These are phyloP conservation scores for Tillandsia leiboldiana DNA, from an alignment of 176 grass and related monocot species.

Conservation along the genomic window DNA sequence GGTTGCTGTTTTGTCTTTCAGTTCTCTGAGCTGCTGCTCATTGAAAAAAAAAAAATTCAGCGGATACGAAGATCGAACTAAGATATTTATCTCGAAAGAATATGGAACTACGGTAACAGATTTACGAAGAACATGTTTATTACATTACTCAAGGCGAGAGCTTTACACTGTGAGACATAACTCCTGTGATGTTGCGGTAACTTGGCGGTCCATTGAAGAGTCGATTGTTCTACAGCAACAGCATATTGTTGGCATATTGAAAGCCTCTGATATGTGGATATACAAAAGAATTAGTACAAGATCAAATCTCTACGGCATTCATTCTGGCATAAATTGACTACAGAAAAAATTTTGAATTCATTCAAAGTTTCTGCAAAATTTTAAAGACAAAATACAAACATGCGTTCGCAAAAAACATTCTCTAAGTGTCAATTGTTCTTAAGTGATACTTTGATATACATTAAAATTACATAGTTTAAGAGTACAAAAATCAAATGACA, in stretches of 20 bases:
- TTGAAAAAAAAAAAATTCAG: neutral
- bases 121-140: neutral
- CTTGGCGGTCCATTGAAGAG: slow-evolving; percentile 27
- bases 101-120: neutral
- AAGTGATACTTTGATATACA: too few relatives aligned
- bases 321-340: neutral
- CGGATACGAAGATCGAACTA: neutral
- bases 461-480: too few relatives aligned
- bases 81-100: neutral
- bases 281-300: neutral
- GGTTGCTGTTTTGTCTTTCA: neutral
- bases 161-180: slow-evolving; percentile 54
- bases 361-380: too few relatives aligned
- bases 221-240: slow-evolving; percentile 28
- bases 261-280: slow-evolving; percentile 47
- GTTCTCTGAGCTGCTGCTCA: slow-evolving; percentile 13
- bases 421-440: neutral
- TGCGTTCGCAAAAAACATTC: neutral
- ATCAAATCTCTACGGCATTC: neutral
- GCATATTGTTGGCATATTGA: slow-evolving; percentile 73
- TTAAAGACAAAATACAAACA: too few relatives aligned
- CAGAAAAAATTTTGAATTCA: too few relatives aligned
- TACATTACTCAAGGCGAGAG: slow-evolving; percentile 10
- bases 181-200: slow-evolving; percentile 40
- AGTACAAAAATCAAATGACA: too few relatives aligned